Evolutionary conservation across 164 flowering plant genomes (phyloP).

Genomic region (Saururus chinensis): DNA sequence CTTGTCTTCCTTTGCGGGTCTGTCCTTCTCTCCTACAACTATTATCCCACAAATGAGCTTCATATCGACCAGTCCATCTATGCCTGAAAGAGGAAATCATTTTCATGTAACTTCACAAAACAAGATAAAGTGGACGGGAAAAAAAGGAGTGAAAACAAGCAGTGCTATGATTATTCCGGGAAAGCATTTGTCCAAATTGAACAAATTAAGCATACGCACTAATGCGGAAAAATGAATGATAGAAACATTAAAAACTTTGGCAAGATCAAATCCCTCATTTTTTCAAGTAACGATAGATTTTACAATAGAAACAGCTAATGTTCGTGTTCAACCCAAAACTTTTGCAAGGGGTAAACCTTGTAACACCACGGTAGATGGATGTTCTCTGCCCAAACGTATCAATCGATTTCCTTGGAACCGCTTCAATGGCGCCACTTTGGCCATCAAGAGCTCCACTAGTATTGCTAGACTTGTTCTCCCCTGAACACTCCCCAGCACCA

Average conservation of each 20-base stretch:
- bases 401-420: conserved; percentile 60
- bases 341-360: no score
- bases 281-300: no score
- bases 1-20: conserved; percentile 93
- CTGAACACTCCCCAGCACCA: conserved; percentile 25
- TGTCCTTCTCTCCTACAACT: conserved; percentile 97
- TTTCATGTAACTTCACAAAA: neutral
- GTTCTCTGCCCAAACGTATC: conserved; percentile 95
- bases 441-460: conserved; percentile 19
- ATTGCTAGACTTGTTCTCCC: conserved; percentile 19
- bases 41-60: conserved; percentile 97
- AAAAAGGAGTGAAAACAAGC: no score
- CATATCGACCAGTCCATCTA: conserved; percentile 97
- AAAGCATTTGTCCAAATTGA: no score
- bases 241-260: no score
- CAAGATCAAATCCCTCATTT: no score
- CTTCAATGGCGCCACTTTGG: conserved; percentile 43
- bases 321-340: neutral
- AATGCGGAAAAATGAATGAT: no score
- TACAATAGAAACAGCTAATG: no score
- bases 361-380: conserved; percentile 93
- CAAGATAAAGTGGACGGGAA: neutral
- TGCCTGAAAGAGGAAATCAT: conserved; percentile 35
- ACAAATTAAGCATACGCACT: no score
- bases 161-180: no score